A percentile compares a stretch with the other conserved stretches of the same genome.
phyloP scores from a whole-genome alignment of 345 rosid species.

The Rhodomyrtus tomentosa region DNA sequence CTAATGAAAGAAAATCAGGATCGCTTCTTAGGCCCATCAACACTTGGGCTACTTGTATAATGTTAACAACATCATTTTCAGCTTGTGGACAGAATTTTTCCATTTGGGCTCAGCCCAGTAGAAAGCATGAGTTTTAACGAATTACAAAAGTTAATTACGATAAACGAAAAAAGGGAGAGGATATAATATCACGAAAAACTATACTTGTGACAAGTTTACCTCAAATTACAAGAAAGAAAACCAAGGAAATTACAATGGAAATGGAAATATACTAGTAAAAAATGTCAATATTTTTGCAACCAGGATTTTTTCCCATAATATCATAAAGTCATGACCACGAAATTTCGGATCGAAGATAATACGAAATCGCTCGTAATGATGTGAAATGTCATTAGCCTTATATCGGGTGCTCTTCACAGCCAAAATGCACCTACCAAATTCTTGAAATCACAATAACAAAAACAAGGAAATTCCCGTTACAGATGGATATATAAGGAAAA shows the following conservation, averaged over 20 bases:
- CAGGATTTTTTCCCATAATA: background rate
- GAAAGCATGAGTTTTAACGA: background rate
- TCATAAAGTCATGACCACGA: background rate
- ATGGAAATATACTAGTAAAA: background rate
- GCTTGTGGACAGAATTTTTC: background rate
- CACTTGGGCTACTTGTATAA: background rate
- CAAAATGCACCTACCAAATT: background rate
- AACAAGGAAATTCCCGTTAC: background rate
- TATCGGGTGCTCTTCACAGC: fast-evolving
- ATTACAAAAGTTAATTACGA: background rate
- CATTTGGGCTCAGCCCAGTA: background rate
- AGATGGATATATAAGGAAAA: background rate
- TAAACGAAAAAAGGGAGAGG: too few species aligned
- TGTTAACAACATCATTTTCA: background rate
- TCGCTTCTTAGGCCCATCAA: background rate
- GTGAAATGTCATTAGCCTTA: background rate
- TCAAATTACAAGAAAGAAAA: background rate
- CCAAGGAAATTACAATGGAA: background rate
- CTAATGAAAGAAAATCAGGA: background rate
- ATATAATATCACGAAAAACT: too few species aligned
- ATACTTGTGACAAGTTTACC: too few species aligned
- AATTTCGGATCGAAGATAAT: background rate
- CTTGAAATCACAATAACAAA: background rate
- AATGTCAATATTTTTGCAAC: background rate
- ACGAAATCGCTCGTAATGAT: background rate